phyloP scores from a whole-genome alignment of 305 asterid species.

The Fraxinus baroniana region DNA sequence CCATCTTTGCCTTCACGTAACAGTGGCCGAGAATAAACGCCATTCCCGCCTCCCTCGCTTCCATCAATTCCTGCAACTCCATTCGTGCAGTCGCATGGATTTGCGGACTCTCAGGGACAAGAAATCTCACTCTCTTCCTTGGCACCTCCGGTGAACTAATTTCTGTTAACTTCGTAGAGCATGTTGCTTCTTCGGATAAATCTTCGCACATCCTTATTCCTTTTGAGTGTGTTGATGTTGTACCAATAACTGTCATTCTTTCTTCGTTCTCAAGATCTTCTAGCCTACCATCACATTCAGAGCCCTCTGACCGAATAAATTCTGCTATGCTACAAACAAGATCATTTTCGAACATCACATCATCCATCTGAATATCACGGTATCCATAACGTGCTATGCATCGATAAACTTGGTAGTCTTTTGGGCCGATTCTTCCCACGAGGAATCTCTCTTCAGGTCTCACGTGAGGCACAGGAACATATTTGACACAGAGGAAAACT shows the following conservation, averaged over 20 bases:
- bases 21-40: slow-evolving; percentile 80
- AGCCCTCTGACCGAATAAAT: slow-evolving; percentile 63
- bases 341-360: slow-evolving; percentile 77
- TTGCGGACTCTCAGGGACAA: slow-evolving; percentile 59
- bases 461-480: slow-evolving; percentile 87
- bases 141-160: slow-evolving; percentile 39
- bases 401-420: slow-evolving; percentile 61
- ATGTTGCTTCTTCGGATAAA: slow-evolving; percentile 29
- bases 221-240: slow-evolving; percentile 35
- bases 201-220: slow-evolving; percentile 42
- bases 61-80: slow-evolving; percentile 70
- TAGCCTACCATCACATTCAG: slow-evolving; percentile 18
- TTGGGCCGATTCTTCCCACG: slow-evolving; percentile 85
- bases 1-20: slow-evolving; percentile 71
- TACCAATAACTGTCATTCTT: slow-evolving; percentile 74
- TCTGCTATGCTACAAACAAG: slow-evolving; percentile 75
- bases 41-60: slow-evolving; percentile 85
- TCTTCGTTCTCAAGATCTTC: slow-evolving; percentile 40
- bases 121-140: slow-evolving; percentile 66
- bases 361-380: slow-evolving; percentile 67
- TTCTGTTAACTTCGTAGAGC: slow-evolving; percentile 34
- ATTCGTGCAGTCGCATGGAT: slow-evolving; percentile 38
- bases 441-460: slow-evolving; percentile 78
- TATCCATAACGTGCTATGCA: slow-evolving; percentile 89
- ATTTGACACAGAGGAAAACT: slow-evolving; percentile 67